These are phyloP conservation scores for Cucurbita maxima DNA, from an alignment of 306 rosid genomes.

Conservation along the genomic window DNA sequence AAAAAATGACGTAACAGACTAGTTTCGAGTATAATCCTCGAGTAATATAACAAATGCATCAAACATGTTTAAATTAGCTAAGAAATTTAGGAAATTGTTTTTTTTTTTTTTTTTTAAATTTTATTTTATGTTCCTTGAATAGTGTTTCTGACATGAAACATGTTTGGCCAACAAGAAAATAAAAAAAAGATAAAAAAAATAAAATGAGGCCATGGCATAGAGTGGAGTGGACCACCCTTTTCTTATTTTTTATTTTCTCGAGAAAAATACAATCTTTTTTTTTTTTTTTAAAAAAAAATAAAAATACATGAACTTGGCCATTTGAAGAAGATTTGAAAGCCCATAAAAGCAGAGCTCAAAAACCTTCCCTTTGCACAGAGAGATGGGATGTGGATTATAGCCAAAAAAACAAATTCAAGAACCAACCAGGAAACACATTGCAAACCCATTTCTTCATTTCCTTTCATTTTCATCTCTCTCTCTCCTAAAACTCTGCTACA, in stretches of 20 bases:
- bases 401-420: background rate
- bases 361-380: background rate
- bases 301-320: background rate
- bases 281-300: background rate
- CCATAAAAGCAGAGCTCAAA: background rate
- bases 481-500: background rate
- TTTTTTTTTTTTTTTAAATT: background rate
- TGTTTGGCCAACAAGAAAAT: slow-evolving; percentile 1
- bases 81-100: too few species aligned
- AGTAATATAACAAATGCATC: too few species aligned
- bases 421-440: background rate
- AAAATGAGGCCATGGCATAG: background rate
- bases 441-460: background rate
- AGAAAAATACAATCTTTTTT: background rate
- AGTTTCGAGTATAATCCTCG: too few species aligned
- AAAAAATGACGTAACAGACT: too few species aligned
- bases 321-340: slow-evolving; percentile 2
- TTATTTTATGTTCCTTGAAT: background rate
- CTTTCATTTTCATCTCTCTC: slow-evolving; percentile 4
- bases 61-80: too few species aligned
- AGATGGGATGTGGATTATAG: background rate
- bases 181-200: background rate
- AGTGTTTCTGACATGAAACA: slow-evolving; percentile 7
- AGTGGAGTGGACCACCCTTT: slow-evolving; percentile 2
- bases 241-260: background rate